phyloP scores from a whole-genome alignment of 176 grass and related monocot genomes.

The Raddia guianensis region DNA sequence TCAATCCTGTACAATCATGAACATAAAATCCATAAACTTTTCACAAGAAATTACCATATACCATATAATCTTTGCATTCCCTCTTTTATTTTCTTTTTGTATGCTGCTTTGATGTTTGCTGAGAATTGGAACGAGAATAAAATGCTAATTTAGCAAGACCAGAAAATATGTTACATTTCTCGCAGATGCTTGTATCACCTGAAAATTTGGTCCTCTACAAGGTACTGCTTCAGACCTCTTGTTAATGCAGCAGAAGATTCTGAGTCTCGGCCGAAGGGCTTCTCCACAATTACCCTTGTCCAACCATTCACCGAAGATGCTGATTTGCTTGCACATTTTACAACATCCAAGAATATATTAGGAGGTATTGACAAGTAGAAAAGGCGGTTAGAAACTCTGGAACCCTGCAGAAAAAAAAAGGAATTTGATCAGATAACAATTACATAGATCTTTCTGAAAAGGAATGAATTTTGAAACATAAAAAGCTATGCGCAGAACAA shows the following conservation, averaged over 20 bases:
- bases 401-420: conserved; percentile 59
- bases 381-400: conserved; percentile 77
- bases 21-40: conserved; percentile 36
- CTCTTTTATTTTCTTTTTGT: background rate
- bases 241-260: conserved; percentile 95
- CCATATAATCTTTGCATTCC: too few species aligned
- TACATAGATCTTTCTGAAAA: too few species aligned
- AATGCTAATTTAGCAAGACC: background rate
- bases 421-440: conserved; percentile 11
- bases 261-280: conserved; percentile 84
- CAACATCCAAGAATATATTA: conserved; percentile 97
- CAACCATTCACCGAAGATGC: conserved; percentile 79
- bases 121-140: background rate
- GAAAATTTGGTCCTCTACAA: conserved; percentile 97
- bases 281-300: conserved; percentile 97
- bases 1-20: conserved; percentile 65
- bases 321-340: conserved; percentile 90
- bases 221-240: conserved; percentile 81
- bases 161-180: background rate
- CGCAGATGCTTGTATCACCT: conserved; percentile 50
- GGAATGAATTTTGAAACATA: too few species aligned
- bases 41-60: background rate
- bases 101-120: conserved; percentile 5
- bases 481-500: too few species aligned
- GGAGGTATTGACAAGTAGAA: conserved; percentile 96